A percentile compares a stretch with the other conserved stretches of the same genome.
These are phyloP conservation scores for Nicotiana tomentosiformis DNA, from an alignment of 257 asterid species.

Conservation along the genomic window DNA sequence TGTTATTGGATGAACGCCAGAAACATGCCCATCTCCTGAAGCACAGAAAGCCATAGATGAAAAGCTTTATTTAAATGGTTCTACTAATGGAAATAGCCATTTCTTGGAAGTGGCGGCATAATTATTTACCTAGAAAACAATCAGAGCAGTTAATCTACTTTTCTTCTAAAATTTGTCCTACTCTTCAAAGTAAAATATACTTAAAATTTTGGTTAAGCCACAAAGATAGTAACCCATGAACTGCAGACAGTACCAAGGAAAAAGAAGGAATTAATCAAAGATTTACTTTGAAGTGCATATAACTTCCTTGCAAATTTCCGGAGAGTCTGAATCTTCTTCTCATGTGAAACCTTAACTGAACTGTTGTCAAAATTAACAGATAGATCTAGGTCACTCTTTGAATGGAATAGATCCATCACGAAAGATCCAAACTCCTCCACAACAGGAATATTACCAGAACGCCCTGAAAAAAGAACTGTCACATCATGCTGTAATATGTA, in stretches of 20 bases:
- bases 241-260: neutral
- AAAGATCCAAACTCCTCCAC: slow-evolving; percentile 95
- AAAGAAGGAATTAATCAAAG: neutral
- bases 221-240: neutral
- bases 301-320: slow-evolving; percentile 81
- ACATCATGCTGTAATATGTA: neutral
- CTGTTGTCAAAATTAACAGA: slow-evolving; percentile 62
- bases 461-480: slow-evolving; percentile 32
- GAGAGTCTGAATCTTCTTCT: slow-evolving; percentile 70
- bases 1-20: slow-evolving; percentile 73
- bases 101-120: neutral
- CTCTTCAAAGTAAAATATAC: neutral
- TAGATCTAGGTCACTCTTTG: slow-evolving; percentile 75
- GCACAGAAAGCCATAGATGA: slow-evolving; percentile 18
- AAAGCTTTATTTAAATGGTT: neutral
- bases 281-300: slow-evolving; percentile 69
- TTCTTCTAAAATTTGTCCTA: neutral
- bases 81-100: neutral
- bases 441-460: slow-evolving; percentile 46
- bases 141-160: neutral
- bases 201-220: neutral
- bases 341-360: slow-evolving; percentile 45
- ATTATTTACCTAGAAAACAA: neutral
- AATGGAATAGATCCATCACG: slow-evolving; percentile 81
- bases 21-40: slow-evolving; percentile 79